Conservation (phyloP, 441 rosid species). For the Populus hybrid region DNA sequence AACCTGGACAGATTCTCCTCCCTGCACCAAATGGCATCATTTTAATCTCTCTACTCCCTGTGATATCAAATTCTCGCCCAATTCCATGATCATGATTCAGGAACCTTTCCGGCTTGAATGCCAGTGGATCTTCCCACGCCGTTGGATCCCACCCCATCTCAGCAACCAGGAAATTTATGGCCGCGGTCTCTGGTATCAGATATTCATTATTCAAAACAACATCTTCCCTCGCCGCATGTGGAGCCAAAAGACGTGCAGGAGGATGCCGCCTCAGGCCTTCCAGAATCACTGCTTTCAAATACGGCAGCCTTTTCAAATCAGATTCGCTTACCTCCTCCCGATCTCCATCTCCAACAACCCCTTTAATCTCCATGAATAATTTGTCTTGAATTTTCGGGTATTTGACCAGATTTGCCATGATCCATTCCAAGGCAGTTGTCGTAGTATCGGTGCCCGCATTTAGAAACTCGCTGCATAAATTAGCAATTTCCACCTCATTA, state of each 20-base stretch:
- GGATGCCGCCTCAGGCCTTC: constrained; percentile 21
- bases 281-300: constrained; percentile 16
- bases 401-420: constrained; percentile 12
- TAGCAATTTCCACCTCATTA: constrained; percentile 11
- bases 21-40: neutral
- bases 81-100: neutral
- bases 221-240: neutral
- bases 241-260: neutral
- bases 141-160: neutral
- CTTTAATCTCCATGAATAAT: constrained; percentile 17
- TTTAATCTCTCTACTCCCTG: neutral
- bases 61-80: neutral
- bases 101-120: neutral
- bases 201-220: neutral
- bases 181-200: neutral
- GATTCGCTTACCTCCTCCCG: neutral
- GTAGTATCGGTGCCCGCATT: constrained; percentile 20
- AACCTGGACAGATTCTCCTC: neutral
- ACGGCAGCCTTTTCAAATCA: constrained; percentile 6
- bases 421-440: constrained; percentile 6
- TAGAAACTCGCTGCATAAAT: constrained; percentile 14
- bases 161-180: neutral
- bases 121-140: neutral
- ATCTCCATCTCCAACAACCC: neutral
- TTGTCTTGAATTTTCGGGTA: constrained; percentile 21